These are phyloP conservation scores for Verticillium nubilum DNA, from an alignment of 2,329 filamentous ascomycete species.

Conservation along the genomic window DNA sequence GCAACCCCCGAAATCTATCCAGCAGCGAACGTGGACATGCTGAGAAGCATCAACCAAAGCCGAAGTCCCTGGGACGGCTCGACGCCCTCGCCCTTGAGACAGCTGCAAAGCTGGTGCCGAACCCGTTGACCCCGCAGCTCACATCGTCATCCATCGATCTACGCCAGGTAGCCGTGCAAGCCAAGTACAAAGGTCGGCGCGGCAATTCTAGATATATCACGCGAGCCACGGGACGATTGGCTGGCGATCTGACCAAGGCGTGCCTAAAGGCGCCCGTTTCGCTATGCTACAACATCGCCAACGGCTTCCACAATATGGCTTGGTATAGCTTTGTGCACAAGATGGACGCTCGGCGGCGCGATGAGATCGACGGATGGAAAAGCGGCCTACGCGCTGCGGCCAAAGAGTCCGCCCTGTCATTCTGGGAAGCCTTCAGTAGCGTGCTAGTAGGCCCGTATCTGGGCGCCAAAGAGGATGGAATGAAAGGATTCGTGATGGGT, in stretches of 20 bases:
- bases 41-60: too few species aligned
- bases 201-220: constrained; percentile 19
- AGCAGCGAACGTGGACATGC: too few species aligned
- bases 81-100: too few species aligned
- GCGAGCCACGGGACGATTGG: constrained; percentile 45
- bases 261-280: constrained; percentile 62
- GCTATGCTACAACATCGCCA: constrained; percentile 61
- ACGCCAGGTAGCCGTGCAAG: too few species aligned
- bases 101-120: too few species aligned
- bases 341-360: constrained; percentile 38
- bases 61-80: too few species aligned
- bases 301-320: constrained; percentile 69
- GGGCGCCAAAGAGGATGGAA: constrained; percentile 58
- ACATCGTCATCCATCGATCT: too few species aligned
- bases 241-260: constrained; percentile 54
- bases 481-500: constrained; percentile 57
- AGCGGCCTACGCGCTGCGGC: constrained; percentile 55
- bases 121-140: too few species aligned
- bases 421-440: constrained; percentile 65
- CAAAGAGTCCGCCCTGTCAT: constrained; percentile 57
- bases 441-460: constrained; percentile 59
- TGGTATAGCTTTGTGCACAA: constrained; percentile 53
- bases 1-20: too few species aligned
- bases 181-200: constrained; percentile 8
- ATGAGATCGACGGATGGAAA: constrained; percentile 62